These are phyloP conservation scores for Colletotrichum lentis DNA, from an alignment of 2,329 filamentous ascomycete species.

Conservation along the genomic window DNA sequence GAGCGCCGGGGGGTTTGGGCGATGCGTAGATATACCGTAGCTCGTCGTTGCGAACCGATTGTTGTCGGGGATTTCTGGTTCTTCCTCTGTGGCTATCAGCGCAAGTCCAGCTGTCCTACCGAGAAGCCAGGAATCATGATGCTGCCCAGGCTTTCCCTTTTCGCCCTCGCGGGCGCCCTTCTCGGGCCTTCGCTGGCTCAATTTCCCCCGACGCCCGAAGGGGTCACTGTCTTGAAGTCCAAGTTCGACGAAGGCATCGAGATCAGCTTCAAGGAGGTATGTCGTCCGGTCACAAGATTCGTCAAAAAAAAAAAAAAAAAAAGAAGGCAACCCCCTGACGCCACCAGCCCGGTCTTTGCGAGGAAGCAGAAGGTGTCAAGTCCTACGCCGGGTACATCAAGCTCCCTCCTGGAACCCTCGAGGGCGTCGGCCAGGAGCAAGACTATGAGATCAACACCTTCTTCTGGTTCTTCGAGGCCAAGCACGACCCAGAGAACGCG, in stretches of 20 bases:
- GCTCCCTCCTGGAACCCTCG: constrained; percentile 51
- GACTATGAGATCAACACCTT: constrained; percentile 58
- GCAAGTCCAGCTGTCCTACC: too few relatives aligned
- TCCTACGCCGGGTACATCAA: constrained; percentile 69
- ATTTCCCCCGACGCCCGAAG: constrained; percentile 41
- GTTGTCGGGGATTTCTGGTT: too few relatives aligned
- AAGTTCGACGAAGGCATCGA: constrained; percentile 66
- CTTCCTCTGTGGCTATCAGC: too few relatives aligned
- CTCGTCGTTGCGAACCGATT: background rate
- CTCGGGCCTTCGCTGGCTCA: constrained; percentile 37
- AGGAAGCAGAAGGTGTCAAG: constrained; percentile 64
- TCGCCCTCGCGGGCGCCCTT: constrained; percentile 43
- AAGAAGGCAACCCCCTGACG: background rate
- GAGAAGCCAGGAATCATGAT: background rate
- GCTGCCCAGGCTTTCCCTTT: background rate
- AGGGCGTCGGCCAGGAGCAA: constrained; percentile 50
- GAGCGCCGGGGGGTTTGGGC: background rate
- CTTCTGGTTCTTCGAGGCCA: constrained; percentile 47
- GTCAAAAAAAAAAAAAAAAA: too few relatives aligned
- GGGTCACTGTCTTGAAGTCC: constrained; percentile 59
- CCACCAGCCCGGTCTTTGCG: constrained; percentile 62
- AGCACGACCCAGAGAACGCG: constrained; percentile 42
- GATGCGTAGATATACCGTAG: background rate
- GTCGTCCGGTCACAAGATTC: constrained; percentile 16
- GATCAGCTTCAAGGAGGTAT: constrained; percentile 65